phyloP scores from a whole-genome alignment of 495 filamentous ascomycete species.

The Penicillium flavigenum region DNA sequence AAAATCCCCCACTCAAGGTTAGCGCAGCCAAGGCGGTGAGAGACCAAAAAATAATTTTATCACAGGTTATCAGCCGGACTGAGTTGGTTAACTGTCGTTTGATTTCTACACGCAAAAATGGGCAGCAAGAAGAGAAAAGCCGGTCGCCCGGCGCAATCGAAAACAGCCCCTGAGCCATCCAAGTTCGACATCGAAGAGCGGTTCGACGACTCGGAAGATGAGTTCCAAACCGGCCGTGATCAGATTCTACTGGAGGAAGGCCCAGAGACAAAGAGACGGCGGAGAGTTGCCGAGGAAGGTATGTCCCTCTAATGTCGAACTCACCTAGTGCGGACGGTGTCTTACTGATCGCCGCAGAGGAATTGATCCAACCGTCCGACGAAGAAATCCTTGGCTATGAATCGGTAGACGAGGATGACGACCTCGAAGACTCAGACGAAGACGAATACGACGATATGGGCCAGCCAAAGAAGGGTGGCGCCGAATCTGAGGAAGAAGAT shows the following conservation, averaged over 20 bases:
- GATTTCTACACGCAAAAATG: conserved; percentile 56
- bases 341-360: conserved; percentile 46
- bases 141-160: conserved; percentile 50
- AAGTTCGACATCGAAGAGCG: conserved; percentile 67
- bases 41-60: conserved; percentile 43
- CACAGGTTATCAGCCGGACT: conserved; percentile 17
- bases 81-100: conserved; percentile 4
- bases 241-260: conserved; percentile 80
- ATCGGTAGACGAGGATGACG: conserved; percentile 48
- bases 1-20: conserved; percentile 22
- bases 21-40: conserved; percentile 33
- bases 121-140: conserved; percentile 75
- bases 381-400: conserved; percentile 80
- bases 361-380: conserved; percentile 69
- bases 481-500: conserved; percentile 57
- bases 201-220: conserved; percentile 89
- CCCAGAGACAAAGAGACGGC: conserved; percentile 71
- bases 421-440: conserved; percentile 52
- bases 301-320: conserved; percentile 16
- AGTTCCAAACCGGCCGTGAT: conserved; percentile 81
- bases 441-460: conserved; percentile 39
- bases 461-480: conserved; percentile 25
- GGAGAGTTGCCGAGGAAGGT: conserved; percentile 65
- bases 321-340: conserved; percentile 2
- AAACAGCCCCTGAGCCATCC: conserved; percentile 39